These are phyloP conservation scores for Fonsecaea multimorphosa DNA, from an alignment of 2,329 filamentous ascomycete genomes.

Conservation along the genomic window DNA sequence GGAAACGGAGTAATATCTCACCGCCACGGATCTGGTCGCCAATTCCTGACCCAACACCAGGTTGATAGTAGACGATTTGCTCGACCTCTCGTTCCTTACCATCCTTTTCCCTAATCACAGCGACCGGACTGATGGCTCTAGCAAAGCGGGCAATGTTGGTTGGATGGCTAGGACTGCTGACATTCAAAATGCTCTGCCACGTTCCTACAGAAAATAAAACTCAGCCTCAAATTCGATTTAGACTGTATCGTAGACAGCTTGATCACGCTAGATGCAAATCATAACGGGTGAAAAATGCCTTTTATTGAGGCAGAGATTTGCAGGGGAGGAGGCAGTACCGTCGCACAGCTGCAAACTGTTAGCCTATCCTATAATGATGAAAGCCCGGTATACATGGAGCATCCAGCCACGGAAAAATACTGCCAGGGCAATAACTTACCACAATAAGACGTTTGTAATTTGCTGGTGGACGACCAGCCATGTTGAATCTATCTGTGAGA, in stretches of 20 bases:
- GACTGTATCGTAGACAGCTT: not conserved
- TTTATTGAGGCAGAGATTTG: not conserved
- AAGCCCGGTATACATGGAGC: not conserved
- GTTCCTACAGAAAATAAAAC: conserved; percentile 35
- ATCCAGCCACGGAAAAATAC: not conserved
- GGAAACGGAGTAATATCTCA: not conserved
- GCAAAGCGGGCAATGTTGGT: conserved; percentile 44
- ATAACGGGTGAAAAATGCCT: not conserved
- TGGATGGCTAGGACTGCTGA: conserved; percentile 39
- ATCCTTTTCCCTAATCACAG: conserved; percentile 37
- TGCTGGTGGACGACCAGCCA: conserved; percentile 20
- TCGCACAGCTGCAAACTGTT: not conserved
- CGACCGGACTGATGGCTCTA: conserved; percentile 40
- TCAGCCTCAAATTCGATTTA: conserved; percentile 2
- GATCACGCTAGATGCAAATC: not conserved
- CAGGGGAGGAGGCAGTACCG: not conserved
- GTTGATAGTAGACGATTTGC: conserved; percentile 50
- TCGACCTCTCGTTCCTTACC: conserved; percentile 38
- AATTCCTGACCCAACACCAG: conserved; percentile 45
- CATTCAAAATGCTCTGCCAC: conserved; percentile 42
- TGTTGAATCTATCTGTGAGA: not conserved
- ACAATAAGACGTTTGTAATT: conserved; percentile 43
- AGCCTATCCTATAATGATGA: not conserved
- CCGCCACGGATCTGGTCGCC: conserved; percentile 36
- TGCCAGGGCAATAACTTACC: not conserved